These are phyloP conservation scores for Ustilago hordei DNA, from an alignment of 1,284 basidiomycete species.

Conservation along the genomic window DNA sequence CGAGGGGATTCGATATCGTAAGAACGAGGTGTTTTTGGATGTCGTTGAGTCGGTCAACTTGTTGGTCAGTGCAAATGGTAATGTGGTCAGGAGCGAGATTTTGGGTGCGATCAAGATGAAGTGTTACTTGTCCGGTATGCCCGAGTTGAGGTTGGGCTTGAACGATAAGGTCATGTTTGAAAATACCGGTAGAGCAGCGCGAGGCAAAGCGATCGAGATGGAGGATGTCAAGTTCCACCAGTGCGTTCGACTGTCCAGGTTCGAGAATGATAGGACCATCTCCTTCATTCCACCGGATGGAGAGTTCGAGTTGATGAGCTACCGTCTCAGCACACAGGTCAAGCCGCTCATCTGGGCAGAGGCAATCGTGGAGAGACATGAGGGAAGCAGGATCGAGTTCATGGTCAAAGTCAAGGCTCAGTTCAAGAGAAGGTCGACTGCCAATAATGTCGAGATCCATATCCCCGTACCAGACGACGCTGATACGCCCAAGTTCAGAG, in stretches of 20 bases:
- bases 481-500: constrained; percentile 93
- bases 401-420: constrained; percentile 98
- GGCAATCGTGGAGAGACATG: constrained; percentile 93
- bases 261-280: constrained; percentile 99
- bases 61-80: constrained; percentile 94
- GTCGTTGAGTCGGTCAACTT: constrained; percentile 98
- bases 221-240: constrained; percentile 99
- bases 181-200: constrained; percentile 90
- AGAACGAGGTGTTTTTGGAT: constrained; percentile 99
- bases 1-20: constrained; percentile 95
- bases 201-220: constrained; percentile 99
- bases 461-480: constrained; percentile 98
- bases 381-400: constrained; percentile 93
- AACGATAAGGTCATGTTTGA: constrained; percentile 99
- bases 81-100: constrained; percentile 97
- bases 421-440: constrained; percentile 94
- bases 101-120: constrained; percentile 99
- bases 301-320: constrained; percentile 98
- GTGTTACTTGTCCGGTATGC: constrained; percentile 98
- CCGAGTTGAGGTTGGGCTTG: constrained; percentile 91
- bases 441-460: constrained; percentile 98
- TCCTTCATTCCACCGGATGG: constrained; percentile 99
- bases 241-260: constrained; percentile 97
- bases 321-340: constrained; percentile 92
- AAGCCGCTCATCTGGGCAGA: constrained; percentile 99